phyloP scores from a whole-genome alignment of 106 monocot species.

The Hemerocallis citrina region DNA sequence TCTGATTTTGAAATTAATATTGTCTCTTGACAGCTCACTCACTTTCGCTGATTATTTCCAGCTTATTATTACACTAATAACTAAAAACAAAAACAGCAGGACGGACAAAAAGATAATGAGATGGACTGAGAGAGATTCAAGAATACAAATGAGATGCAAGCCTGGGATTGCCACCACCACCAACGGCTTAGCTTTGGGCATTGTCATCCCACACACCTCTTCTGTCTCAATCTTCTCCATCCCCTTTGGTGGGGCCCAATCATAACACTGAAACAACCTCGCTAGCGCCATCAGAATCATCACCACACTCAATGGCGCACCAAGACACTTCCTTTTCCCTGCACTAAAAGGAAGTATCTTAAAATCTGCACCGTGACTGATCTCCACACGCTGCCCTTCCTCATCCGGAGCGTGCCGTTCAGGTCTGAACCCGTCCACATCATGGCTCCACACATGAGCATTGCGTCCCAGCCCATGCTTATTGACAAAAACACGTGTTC shows the following conservation, averaged over 20 bases:
- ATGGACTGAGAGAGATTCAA: no score
- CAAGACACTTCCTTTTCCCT: constrained; percentile 82
- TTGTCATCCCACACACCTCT: constrained; percentile 58
- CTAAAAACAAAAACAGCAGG: no score
- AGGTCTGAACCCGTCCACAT: constrained; percentile 53
- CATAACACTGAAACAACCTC: constrained; percentile 67
- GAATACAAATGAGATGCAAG: constrained; percentile 38
- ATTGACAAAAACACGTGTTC: constrained; percentile 82
- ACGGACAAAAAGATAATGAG: no score
- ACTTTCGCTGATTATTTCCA: no score
- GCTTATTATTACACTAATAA: no score
- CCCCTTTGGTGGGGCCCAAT: constrained; percentile 60
- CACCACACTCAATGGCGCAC: constrained; percentile 54
- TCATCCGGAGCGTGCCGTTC: constrained; percentile 48
- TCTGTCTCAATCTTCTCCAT: constrained; percentile 51
- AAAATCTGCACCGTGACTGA: constrained; percentile 82
- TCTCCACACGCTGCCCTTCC: constrained; percentile 44
- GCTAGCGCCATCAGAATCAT: constrained; percentile 69
- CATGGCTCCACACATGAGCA: constrained; percentile 46
- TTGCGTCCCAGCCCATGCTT: constrained; percentile 76
- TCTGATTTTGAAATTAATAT: no score
- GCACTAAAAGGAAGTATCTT: constrained; percentile 72
- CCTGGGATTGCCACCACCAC: constrained; percentile 40
- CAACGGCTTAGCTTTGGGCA: constrained; percentile 38
- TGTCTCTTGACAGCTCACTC: no score